Conservation (phyloP, 305 asterid genomes). For the Caryopteris hybrid region DNA sequence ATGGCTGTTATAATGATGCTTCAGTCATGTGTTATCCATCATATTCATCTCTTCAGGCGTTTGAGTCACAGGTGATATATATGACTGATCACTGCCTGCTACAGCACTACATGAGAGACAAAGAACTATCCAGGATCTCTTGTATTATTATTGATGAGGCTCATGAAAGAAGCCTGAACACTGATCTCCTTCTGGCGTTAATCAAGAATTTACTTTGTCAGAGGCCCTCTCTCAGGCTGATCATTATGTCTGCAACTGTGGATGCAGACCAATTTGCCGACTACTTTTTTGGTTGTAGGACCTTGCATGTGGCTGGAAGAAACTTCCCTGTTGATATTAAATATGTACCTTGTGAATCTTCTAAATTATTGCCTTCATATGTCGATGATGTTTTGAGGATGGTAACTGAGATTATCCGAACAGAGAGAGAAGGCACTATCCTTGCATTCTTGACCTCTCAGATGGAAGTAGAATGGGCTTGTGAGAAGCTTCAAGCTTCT, state of each 20-base stretch:
- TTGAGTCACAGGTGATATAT: slow-evolving; percentile 57
- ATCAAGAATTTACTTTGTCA: slow-evolving; percentile 59
- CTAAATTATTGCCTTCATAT: slow-evolving; percentile 52
- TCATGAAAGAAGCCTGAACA: slow-evolving; percentile 92
- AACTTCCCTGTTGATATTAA: slow-evolving; percentile 73
- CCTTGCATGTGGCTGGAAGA: slow-evolving; percentile 66
- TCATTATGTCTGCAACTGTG: slow-evolving; percentile 95
- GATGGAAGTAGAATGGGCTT: slow-evolving; percentile 92
- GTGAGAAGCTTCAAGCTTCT: slow-evolving; percentile 56
- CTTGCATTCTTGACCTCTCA: slow-evolving; percentile 97
- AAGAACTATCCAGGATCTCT: slow-evolving; percentile 52
- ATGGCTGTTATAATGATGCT: slow-evolving; percentile 54
- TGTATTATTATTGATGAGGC: slow-evolving; percentile 95
- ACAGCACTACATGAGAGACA: slow-evolving; percentile 80
- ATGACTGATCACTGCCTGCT: slow-evolving; percentile 88
- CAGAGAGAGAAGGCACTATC: slow-evolving; percentile 66
- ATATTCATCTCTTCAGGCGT: slow-evolving; percentile 49
- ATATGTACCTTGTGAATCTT: slow-evolving; percentile 55
- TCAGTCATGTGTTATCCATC: slow-evolving; percentile 50
- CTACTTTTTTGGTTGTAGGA: slow-evolving; percentile 70
- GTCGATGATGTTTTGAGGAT: slow-evolving; percentile 63
- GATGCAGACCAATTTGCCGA: slow-evolving; percentile 71
- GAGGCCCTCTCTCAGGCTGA: slow-evolving; percentile 68
- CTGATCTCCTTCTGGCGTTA: slow-evolving; percentile 88
- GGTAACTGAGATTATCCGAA: slow-evolving; percentile 52